A percentile compares a stretch with the other conserved stretches of the same genome.
These are phyloP conservation scores for Sporormia fimetaria DNA, from an alignment of 495 filamentous ascomycete genomes.

Conservation along the genomic window DNA sequence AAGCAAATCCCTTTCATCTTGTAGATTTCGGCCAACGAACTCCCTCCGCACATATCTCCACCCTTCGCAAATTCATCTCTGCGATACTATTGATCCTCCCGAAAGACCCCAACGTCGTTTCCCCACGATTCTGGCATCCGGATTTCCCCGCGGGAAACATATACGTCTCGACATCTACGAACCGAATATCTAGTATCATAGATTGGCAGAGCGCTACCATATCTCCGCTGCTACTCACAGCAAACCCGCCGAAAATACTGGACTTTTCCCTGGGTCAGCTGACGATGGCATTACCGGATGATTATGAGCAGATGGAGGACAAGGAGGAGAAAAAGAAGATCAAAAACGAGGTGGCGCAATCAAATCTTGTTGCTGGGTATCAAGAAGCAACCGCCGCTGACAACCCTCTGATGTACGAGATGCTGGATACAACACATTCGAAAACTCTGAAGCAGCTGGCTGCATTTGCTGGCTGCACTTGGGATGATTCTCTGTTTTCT, in stretches of 20 bases:
- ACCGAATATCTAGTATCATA: conserved; percentile 14
- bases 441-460: conserved; percentile 15
- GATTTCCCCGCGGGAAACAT: conserved; percentile 36
- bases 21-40: conserved; percentile 1
- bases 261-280: conserved; percentile 7
- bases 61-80: conserved; percentile 9
- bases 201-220: conserved; percentile 19
- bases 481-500: conserved; percentile 10
- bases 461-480: conserved; percentile 11
- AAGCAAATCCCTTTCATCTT: conserved; percentile 1
- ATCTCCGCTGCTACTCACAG: conserved; percentile 7
- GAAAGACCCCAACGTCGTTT: conserved; percentile 12
- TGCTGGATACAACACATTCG: conserved; percentile 9
- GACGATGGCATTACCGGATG: conserved; percentile 15
- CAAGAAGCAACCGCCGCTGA: conserved; percentile 6
- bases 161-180: conserved; percentile 16
- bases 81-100: conserved; percentile 7
- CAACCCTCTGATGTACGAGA: conserved; percentile 15
- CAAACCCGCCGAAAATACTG: conserved; percentile 10
- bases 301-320: conserved; percentile 15
- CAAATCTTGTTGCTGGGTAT: conserved; percentile 6
- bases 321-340: conserved; percentile 8
- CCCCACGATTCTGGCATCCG: conserved; percentile 29
- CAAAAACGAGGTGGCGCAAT: conserved; percentile 11
- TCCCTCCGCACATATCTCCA: conserved; percentile 10